Percentiles rank a stretch among this genome's conserved stretches.
Conservation (phyloP, 2,329 filamentous ascomycete species). For the Pyricularia grisea region DNA sequence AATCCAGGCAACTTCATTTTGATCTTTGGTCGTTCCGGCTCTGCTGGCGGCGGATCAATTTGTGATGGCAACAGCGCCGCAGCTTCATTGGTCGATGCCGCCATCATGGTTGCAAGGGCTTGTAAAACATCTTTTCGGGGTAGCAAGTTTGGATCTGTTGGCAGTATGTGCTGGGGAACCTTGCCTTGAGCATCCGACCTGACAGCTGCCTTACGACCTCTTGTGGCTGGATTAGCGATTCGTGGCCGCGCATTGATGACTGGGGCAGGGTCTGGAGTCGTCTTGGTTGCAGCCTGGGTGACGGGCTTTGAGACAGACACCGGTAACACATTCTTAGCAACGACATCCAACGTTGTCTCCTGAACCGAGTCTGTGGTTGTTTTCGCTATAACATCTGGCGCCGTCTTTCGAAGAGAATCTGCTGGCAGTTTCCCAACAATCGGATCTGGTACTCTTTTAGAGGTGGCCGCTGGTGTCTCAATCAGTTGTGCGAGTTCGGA, state of each 20-base stretch:
- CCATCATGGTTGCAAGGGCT: background rate
- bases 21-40: conserved; percentile 16
- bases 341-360: background rate
- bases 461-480: background rate
- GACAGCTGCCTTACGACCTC: conserved; percentile 42
- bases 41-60: conserved; percentile 4
- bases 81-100: background rate
- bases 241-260: conserved; percentile 4
- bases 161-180: conserved; percentile 31
- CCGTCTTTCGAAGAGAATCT: background rate
- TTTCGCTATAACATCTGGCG: background rate
- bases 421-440: background rate
- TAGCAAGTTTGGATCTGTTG: conserved; percentile 18
- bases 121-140: background rate
- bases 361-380: background rate
- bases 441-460: background rate
- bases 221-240: conserved; percentile 38
- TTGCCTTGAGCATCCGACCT: conserved; percentile 41
- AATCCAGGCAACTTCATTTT: conserved; percentile 29
- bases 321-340: background rate
- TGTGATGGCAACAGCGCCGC: conserved; percentile 7
- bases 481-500: background rate
- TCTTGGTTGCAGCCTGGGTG: background rate
- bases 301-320: background rate
- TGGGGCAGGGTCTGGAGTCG: background rate